Base-by-base conservation (phyloP, 371 early-diverging fungal genomes). In the Batrachochytrium dendrobatidis region DNA sequence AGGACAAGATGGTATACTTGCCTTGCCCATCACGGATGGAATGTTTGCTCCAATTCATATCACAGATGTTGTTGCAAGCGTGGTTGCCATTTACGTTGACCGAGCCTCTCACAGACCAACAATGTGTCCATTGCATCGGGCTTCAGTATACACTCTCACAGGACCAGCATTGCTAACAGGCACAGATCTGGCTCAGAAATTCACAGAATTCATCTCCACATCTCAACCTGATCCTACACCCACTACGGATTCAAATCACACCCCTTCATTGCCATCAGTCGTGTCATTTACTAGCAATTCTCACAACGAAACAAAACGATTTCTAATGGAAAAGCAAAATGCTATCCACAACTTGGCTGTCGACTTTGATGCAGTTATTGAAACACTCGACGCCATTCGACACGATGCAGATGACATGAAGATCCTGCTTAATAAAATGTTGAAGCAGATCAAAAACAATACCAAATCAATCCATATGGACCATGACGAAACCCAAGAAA, bases 321-420 rank as follows among this genome's bases (percentile, higher is more conserved):
- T 48, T 6, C 49, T 48, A n/a, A n/a, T n/a, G 12, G 49, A 48
- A 48, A 48, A 48, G 49, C 39, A 39, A 39, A 39, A 17, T 15
- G 39, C 39, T 39, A n/a, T n/a, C 39, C 15, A 15, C 39, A 12
- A n/a, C 39, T 12, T n/a, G 15, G 39, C 39, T n/a, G 39, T 39
- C 39, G 39, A 12, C 39, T 12, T 39, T n/a, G 39, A 39, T 39
- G 39, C 39, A 39, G 15, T 15, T 39, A n/a, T n/a, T 15, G 15
- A 39, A 15, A n/a, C 39, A 39, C 39, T 12, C 39, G 39, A 39
- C 39, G 39, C 15, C 39, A 39, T 15, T n/a, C 39, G 39, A 39
- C 39, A 39, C 39, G 39, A 39, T 39, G 39, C 15, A 12, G 39
- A n/a, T n/a, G 39, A n/a, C 39, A n/a, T n/a, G n/a, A n/a, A n/a